Conservation (phyloP, 2,329 filamentous ascomycete genomes). For the Davidsoniella virescens region DNA sequence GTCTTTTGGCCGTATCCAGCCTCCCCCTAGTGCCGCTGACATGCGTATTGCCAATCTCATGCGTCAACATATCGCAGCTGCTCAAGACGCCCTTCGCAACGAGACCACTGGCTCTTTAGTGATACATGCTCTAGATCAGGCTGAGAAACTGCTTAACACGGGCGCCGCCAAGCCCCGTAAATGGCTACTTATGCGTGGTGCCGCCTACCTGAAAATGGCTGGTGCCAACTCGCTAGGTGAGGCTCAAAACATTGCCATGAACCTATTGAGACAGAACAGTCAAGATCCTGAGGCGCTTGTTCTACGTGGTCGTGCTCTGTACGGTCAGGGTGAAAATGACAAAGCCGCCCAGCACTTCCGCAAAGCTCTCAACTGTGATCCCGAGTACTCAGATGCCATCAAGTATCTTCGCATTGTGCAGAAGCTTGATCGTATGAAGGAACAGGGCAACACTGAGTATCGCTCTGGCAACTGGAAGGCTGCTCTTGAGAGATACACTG, state of each 20-base stretch:
- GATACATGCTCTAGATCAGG: slow-evolving; percentile 78
- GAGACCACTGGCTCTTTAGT: slow-evolving; percentile 81
- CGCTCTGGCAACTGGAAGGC: slow-evolving; percentile 66
- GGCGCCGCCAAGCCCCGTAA: slow-evolving; percentile 72
- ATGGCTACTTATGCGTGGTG: slow-evolving; percentile 84
- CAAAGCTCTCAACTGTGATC: slow-evolving; percentile 77
- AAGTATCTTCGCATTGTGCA: slow-evolving; percentile 82
- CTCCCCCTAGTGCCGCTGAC: slow-evolving; percentile 71
- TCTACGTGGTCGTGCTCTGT: slow-evolving; percentile 71
- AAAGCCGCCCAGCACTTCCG: slow-evolving; percentile 88
- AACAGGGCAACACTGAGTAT: slow-evolving; percentile 81
- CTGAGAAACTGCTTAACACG: slow-evolving; percentile 60
- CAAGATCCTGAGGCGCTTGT: slow-evolving; percentile 90
- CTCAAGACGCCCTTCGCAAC: slow-evolving; percentile 57
- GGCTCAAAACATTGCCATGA: slow-evolving; percentile 84
- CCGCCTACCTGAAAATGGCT: slow-evolving; percentile 86
- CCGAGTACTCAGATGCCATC: slow-evolving; percentile 76
- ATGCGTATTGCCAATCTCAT: slow-evolving; percentile 69
- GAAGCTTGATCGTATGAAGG: slow-evolving; percentile 84
- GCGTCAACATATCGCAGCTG: slow-evolving; percentile 64
- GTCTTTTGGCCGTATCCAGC: slow-evolving; percentile 65
- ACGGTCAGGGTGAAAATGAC: slow-evolving; percentile 84
- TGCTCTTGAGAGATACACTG: slow-evolving; percentile 71
- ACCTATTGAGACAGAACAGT: slow-evolving; percentile 66
- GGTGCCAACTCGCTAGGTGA: slow-evolving; percentile 78